Evolutionary conservation across 108 stramenopile species (phyloP).

Genomic region (Epipyxis sp.): DNA sequence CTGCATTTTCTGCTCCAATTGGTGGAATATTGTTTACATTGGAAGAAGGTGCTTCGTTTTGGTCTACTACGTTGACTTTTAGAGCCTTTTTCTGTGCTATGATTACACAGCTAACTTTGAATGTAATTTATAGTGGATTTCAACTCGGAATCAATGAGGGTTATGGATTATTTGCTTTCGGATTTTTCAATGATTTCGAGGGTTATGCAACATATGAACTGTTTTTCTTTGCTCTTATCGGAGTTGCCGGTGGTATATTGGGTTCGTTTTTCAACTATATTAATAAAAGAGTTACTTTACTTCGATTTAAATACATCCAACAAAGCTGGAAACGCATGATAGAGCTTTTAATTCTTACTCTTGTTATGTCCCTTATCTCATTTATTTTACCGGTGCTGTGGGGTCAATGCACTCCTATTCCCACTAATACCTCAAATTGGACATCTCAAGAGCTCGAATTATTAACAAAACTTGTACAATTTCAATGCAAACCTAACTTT

Average conservation of each 20-base stretch:
- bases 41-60: constrained; percentile 33
- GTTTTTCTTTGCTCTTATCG: constrained; percentile 48
- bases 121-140: neutral
- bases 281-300: constrained; percentile 42
- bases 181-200: constrained; percentile 18
- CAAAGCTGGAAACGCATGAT: constrained; percentile 38
- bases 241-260: constrained; percentile 43
- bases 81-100: constrained; percentile 31
- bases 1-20: constrained; percentile 32
- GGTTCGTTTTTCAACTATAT: constrained; percentile 47
- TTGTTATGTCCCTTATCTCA: constrained; percentile 24
- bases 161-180: constrained; percentile 19
- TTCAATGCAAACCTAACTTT: constrained; percentile 12
- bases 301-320: constrained; percentile 32
- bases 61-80: constrained; percentile 27
- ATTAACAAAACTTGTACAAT: constrained; percentile 9
- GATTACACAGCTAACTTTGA: constrained; percentile 20
- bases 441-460: constrained; percentile 24
- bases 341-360: constrained; percentile 25
- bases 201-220: constrained; percentile 35
- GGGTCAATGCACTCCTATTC: constrained; percentile 10
- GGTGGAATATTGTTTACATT: constrained; percentile 33
- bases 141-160: constrained; percentile 6
- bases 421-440: constrained; percentile 23
- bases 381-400: constrained; percentile 39